phyloP scores from a whole-genome alignment of 2,329 filamentous ascomycete genomes.

The Rhynchosporium agropyri region DNA sequence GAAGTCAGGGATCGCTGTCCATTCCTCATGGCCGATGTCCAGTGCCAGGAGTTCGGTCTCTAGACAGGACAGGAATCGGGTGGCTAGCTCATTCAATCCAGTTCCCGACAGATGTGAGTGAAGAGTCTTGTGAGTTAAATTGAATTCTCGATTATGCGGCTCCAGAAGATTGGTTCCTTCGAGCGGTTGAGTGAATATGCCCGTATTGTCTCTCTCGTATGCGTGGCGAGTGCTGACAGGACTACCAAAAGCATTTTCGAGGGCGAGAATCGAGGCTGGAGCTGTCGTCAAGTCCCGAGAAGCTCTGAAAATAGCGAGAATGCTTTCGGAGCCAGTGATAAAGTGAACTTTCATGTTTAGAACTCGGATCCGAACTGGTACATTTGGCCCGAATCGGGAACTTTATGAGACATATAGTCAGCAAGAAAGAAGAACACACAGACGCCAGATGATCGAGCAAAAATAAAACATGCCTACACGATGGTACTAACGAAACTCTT shows the following conservation, averaged over 20 bases:
- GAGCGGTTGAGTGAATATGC: conserved; percentile 25
- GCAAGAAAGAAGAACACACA: not conserved
- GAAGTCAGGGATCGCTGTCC: conserved; percentile 35
- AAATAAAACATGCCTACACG: conserved; percentile 15
- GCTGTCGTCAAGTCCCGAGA: conserved; percentile 28
- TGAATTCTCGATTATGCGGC: conserved; percentile 28
- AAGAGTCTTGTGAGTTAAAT: conserved; percentile 24
- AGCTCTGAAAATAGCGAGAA: conserved; percentile 28
- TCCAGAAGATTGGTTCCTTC: conserved; percentile 23
- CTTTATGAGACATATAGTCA: conserved; percentile 13
- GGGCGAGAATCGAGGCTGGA: conserved; percentile 20
- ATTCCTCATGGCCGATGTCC: conserved; percentile 23
- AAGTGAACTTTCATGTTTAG: conserved; percentile 26
- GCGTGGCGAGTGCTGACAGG: conserved; percentile 16
- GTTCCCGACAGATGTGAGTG: conserved; percentile 26
- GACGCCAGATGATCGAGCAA: no score
- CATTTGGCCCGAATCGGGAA: conserved; percentile 22
- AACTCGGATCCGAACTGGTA: conserved; percentile 29
- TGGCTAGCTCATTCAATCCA: conserved; percentile 24
- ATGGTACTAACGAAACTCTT: conserved; percentile 22
- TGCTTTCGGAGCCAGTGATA: conserved; percentile 29
- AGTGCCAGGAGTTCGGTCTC: conserved; percentile 21
- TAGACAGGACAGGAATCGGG: conserved; percentile 22
- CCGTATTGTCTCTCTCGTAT: conserved; percentile 28
- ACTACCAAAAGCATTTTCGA: conserved; percentile 31